Evolutionary conservation across 2,329 filamentous ascomycete species (phyloP).

Genomic region (Aureobasidium mangrovei): DNA sequence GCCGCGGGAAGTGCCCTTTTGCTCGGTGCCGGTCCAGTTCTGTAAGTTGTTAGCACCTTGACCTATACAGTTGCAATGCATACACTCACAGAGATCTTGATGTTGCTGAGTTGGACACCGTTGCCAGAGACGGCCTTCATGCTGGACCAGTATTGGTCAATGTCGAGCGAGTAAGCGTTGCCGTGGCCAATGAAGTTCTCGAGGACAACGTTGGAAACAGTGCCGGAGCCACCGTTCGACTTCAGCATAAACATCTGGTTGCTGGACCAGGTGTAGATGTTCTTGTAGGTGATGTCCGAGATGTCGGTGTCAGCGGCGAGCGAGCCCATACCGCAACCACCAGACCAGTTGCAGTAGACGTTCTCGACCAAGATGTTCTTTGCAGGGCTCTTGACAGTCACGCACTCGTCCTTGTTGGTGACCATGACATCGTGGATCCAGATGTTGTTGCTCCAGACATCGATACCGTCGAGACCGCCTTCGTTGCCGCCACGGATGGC

Average conservation of each 20-base stretch:
- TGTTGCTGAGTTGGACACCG: conserved; percentile 45
- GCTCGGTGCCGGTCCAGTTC: conserved; percentile 48
- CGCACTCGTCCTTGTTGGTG: conserved; percentile 55
- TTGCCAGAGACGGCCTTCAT: conserved; percentile 35
- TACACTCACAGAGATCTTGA: conserved; percentile 36
- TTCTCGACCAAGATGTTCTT: conserved; percentile 50
- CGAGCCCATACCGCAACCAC: conserved; percentile 49
- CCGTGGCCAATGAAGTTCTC: conserved; percentile 53
- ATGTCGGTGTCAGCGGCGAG: conserved; percentile 43
- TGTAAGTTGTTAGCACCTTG: neutral
- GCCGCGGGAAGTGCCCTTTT: conserved; percentile 42
- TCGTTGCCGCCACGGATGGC: conserved; percentile 44
- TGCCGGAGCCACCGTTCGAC: conserved; percentile 49
- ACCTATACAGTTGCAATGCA: neutral
- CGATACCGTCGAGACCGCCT: conserved; percentile 49
- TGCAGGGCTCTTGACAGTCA: conserved; percentile 47
- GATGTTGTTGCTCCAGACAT: conserved; percentile 47
- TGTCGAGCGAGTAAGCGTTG: conserved; percentile 50
- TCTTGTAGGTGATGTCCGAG: conserved; percentile 45
- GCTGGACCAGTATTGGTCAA: conserved; percentile 46
- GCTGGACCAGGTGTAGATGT: conserved; percentile 50
- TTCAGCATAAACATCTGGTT: conserved; percentile 56
- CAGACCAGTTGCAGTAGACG: conserved; percentile 55
- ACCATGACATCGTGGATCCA: conserved; percentile 53
- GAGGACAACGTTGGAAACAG: conserved; percentile 42